phyloP scores from a whole-genome alignment of 2,329 filamentous ascomycete species.

The Ilyonectria robusta region DNA sequence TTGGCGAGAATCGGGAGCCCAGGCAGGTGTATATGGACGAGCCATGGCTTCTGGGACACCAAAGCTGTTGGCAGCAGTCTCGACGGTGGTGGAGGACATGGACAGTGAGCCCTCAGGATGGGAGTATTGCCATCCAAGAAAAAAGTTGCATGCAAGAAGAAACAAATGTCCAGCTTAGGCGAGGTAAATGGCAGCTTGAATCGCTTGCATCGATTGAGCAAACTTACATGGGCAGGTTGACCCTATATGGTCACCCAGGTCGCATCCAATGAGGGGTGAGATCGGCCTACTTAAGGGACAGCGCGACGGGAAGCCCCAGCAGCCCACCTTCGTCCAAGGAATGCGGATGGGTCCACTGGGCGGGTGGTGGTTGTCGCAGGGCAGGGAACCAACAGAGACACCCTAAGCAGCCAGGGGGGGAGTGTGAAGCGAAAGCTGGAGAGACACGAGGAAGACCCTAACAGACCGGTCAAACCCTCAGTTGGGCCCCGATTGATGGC shows the following conservation, averaged over 20 bases:
- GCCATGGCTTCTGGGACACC: conserved; percentile 44
- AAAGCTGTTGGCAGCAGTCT: conserved; percentile 35
- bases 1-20: conserved; percentile 40
- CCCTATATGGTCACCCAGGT: conserved; percentile 32
- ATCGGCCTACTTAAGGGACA: conserved; percentile 37
- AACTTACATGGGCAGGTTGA: conserved; percentile 40
- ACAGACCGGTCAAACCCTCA: conserved; percentile 9
- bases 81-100: conserved; percentile 42
- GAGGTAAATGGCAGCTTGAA: conserved; percentile 36
- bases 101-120: conserved; percentile 28
- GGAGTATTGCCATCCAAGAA: conserved; percentile 31
- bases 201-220: conserved; percentile 44
- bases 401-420: conserved; percentile 27
- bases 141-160: conserved; percentile 32
- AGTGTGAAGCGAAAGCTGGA: conserved; percentile 21
- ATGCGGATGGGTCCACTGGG: conserved; percentile 46
- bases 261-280: conserved; percentile 38
- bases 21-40: conserved; percentile 40
- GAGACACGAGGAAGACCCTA: conserved; percentile 26
- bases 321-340: conserved; percentile 44
- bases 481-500: conserved; percentile 9
- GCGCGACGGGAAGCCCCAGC: conserved; percentile 39
- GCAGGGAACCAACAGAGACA: conserved; percentile 31
- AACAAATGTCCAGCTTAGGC: conserved; percentile 34
- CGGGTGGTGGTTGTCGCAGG: conserved; percentile 33